phyloP scores from a whole-genome alignment of 192 early-diverging fungal species.

The Coemansia sp. region DNA sequence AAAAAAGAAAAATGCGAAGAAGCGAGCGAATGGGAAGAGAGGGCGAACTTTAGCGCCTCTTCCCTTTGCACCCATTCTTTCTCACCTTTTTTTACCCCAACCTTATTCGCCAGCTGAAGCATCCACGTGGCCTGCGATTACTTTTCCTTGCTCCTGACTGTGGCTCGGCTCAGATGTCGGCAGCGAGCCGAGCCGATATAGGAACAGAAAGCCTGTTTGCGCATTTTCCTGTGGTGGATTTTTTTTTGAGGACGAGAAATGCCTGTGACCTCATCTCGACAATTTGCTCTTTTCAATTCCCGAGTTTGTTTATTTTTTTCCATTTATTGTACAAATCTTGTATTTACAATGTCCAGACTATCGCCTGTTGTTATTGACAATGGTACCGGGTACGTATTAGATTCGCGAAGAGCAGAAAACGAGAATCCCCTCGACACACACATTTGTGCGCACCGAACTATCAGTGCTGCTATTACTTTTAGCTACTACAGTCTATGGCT shows the following conservation, averaged over 20 bases:
- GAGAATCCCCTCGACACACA: too few relatives aligned
- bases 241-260: not conserved
- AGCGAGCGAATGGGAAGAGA: slow-evolving; percentile 27
- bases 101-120: slow-evolving; percentile 8
- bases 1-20: slow-evolving; percentile 3
- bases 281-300: slow-evolving; percentile 3
- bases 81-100: slow-evolving; percentile 2
- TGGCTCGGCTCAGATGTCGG: not conserved
- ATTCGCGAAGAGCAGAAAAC: too few relatives aligned
- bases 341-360: slow-evolving; percentile 37
- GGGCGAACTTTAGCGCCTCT: not conserved
- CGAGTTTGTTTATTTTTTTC: not conserved
- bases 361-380: slow-evolving; percentile 96
- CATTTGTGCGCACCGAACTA: too few relatives aligned
- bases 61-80: not conserved
- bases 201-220: not conserved
- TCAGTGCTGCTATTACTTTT: too few relatives aligned
- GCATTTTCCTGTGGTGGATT: not conserved
- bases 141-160: not conserved
- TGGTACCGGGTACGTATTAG: slow-evolving; percentile 82
- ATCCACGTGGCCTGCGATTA: slow-evolving; percentile 3
- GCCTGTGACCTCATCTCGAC: not conserved
- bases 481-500: too few relatives aligned
- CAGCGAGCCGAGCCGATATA: not conserved
- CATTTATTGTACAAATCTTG: not conserved